Evolutionary conservation across 805 yeast species (phyloP), one percentile per base, ranked within the genome.

Genomic region (Saccharomyces jurei): DNA sequence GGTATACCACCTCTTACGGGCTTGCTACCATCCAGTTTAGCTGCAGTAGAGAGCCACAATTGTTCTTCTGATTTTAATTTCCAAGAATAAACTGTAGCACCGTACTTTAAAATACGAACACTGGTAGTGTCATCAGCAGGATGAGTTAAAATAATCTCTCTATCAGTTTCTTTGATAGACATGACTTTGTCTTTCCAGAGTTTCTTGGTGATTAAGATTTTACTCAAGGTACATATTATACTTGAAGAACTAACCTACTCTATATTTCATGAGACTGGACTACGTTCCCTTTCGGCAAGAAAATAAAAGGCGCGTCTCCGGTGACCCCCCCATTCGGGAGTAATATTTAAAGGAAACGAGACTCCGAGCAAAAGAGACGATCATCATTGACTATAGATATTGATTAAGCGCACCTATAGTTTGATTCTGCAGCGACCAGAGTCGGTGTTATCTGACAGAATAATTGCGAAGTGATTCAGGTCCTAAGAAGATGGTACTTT

Each of bases 1-100:
- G 99, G 99, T 52, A 94, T 88, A 51, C 99, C 99, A 60, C 99
- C 99, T 69, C 99, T 81, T 21, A 94, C 97, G 1, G 99, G 95
- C 66, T 86, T 87, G 48, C 92, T 74, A 10, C 98, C 98, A 66
- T 94, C 98, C 57, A 92, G 73, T 63, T 83, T 82, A 49, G 98
- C 96, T 41, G 81, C 92, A 10, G 75, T 69, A 6, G 86, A 80
- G 30, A 86, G 74, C 96, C 96, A 94, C 54, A 94, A 77, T 72
- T 88, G 91, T 70, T 94, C 97, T 52, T 75, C 70, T 31, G 86
- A 88, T 25, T 78, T 73, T 32, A 84, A 67, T 51, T 74, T 77
- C 98, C 98, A 94, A 1, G 96, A 87, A 32, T 81, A 70, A 3
- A 91, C 83, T 22, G 91, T 88, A 53, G 98, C 99, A 32, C 99